Base-by-base conservation (phyloP, 352 stramenopile genomes). In the Thraustochytrium striatum region DNA sequence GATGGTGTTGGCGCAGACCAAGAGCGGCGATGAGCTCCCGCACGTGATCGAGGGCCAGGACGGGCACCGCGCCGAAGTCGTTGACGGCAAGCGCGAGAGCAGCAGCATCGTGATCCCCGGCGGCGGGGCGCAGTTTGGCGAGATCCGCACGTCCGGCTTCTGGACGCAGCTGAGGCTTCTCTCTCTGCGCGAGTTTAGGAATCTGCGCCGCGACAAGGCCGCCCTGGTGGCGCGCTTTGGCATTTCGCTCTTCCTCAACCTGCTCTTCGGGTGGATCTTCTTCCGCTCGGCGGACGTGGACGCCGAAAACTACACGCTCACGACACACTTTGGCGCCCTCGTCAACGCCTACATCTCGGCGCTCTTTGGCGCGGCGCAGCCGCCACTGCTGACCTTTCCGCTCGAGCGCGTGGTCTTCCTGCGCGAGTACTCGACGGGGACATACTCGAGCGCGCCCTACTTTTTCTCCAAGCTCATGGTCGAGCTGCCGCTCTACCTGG, bases 401-500 rank as follows among this genome's bases (percentile, higher is more conserved):
- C 79, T 87, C 55, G 85, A 90, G 72, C 83, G 87, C 35, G 86
- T 86, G 38, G 84, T 90, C 2, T 91, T 92, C 81, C 72, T 92
- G 25, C 65, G 88, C 58, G 88, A 92, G 72, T 92, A 90, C 69
- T 88, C 83, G 21, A 91, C 88, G 0, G 86, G 87, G 47, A 86
- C 89, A 50, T 92, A 91, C 72, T 72, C 61, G 19, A 83, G 87
- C 11, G 39, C 86, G 53, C 72, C 88, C 5, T 92, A 91, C 81
- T 91, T 91, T 44, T 36, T 90, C 30, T 87, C 86, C 30, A 84
- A 86, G 30, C 78, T 92, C 19, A 72, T 78, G 3, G 82, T 87
- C 9, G 88, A 92, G 69, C 80, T 79, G 35, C 47, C 88, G 16
- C 39, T 86, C 5, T 84, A 72, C 59, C 83, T 85, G 0, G 16